phyloP scores from a whole-genome alignment of 108 stramenopile species.

The Discostella stelligeroides region DNA sequence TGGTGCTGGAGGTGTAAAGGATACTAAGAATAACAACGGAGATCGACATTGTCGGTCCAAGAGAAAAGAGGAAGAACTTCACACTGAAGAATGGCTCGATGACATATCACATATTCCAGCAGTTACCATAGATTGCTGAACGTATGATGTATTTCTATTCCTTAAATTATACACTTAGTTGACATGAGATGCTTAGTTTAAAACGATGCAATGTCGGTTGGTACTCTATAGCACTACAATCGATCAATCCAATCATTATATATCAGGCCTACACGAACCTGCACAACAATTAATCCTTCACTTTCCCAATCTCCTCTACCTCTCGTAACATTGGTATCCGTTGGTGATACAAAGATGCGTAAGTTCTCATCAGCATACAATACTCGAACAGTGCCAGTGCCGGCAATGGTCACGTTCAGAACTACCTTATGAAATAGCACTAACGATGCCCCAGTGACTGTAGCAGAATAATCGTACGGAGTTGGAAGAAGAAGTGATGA shows the following conservation, averaged over 20 bases:
- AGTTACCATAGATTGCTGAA: too few relatives aligned
- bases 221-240: background rate
- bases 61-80: too few relatives aligned
- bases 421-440: conserved; percentile 22
- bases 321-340: conserved; percentile 39
- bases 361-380: conserved; percentile 39
- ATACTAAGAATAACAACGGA: too few relatives aligned
- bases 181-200: too few relatives aligned
- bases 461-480: conserved; percentile 42
- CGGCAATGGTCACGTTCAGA: conserved; percentile 29
- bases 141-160: too few relatives aligned
- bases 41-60: too few relatives aligned
- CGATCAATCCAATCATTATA: conserved; percentile 40
- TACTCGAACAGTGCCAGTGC: conserved; percentile 40
- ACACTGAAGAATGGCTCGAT: too few relatives aligned
- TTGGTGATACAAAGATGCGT: conserved; percentile 37
- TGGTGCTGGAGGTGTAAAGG: too few relatives aligned
- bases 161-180: too few relatives aligned
- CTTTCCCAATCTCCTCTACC: too few relatives aligned
- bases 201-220: too few relatives aligned
- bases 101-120: too few relatives aligned
- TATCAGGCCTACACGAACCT: conserved; percentile 41
- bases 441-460: conserved; percentile 38
- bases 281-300: conserved; percentile 46
- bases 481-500: conserved; percentile 15